phyloP scores from a whole-genome alignment of 2,329 filamentous ascomycete species.

The Aspergillus spinulosporus region DNA sequence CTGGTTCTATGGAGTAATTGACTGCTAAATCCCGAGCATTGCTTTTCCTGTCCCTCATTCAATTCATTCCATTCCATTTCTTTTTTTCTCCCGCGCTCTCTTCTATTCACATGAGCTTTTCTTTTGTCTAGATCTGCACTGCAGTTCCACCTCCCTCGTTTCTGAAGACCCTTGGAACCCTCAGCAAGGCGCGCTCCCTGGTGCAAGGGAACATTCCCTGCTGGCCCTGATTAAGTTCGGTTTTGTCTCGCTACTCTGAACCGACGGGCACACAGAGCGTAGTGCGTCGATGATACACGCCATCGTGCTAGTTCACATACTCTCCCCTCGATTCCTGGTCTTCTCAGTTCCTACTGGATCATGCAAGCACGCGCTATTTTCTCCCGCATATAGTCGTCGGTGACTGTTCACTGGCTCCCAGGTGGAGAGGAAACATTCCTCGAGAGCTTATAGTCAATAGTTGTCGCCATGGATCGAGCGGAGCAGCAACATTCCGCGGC shows the following conservation, averaged over 20 bases:
- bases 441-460: slow-evolving; percentile 25
- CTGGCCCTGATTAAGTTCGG: slow-evolving; percentile 12
- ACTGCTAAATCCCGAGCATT: not conserved
- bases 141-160: slow-evolving; percentile 18
- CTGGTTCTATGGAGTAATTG: not conserved
- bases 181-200: slow-evolving; percentile 22
- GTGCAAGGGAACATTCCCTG: slow-evolving; percentile 19
- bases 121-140: slow-evolving; percentile 9
- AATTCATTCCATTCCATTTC: not conserved
- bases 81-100: slow-evolving; percentile 4
- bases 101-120: not conserved
- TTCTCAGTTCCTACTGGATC: slow-evolving; percentile 27
- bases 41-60: slow-evolving; percentile 6
- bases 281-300: slow-evolving; percentile 20
- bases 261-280: slow-evolving; percentile 19
- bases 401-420: slow-evolving; percentile 19
- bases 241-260: not conserved
- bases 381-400: slow-evolving; percentile 28
- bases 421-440: slow-evolving; percentile 15
- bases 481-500: slow-evolving; percentile 25
- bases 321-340: slow-evolving; percentile 16
- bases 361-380: slow-evolving; percentile 29
- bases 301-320: no score
- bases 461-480: slow-evolving; percentile 33
- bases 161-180: slow-evolving; percentile 12